Percentiles rank a stretch among this genome's conserved stretches.
Conservation (phyloP, 148 eudicot species). For the Rheum nobile region DNA sequence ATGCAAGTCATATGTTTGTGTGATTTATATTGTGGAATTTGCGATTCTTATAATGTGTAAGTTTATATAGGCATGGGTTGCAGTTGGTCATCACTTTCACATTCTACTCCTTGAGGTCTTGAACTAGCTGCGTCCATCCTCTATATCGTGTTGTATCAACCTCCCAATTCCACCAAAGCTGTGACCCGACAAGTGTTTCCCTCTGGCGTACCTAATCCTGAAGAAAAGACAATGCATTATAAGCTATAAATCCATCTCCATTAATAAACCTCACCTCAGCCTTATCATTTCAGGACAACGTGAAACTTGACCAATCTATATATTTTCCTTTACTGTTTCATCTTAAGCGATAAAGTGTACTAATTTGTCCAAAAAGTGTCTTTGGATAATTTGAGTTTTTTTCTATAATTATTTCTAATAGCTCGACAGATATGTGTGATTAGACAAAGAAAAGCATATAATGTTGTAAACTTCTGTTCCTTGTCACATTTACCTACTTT, state of each 20-base stretch:
- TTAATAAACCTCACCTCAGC: neutral
- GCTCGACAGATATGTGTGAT: neutral
- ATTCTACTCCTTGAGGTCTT: constrained; percentile 43
- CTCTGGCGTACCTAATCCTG: constrained; percentile 99
- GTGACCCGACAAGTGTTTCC: constrained; percentile 88
- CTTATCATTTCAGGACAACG: neutral
- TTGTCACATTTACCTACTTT: neutral
- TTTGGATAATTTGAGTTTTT: neutral
- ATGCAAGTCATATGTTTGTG: too few relatives aligned
- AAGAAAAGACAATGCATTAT: neutral
- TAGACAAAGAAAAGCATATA: too few relatives aligned
- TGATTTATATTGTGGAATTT: too few relatives aligned
- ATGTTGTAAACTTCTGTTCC: neutral
- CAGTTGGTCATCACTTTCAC: constrained; percentile 95
- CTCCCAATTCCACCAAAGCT: constrained; percentile 99
- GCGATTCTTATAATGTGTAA: too few relatives aligned
- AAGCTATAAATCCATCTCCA: neutral
- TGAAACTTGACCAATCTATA: neutral
- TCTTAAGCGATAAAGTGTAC: neutral
- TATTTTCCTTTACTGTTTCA: neutral
- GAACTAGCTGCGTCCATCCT: constrained; percentile 67
- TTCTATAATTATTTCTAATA: neutral
- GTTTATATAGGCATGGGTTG: constrained; percentile 94
- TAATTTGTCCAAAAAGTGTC: neutral
- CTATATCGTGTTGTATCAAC: constrained; percentile 62